Evolutionary conservation across 2,329 filamentous ascomycete species (phyloP), one percentile per base, ranked within the genome.

Genomic region (Aspergillus pseudonomiae): DNA sequence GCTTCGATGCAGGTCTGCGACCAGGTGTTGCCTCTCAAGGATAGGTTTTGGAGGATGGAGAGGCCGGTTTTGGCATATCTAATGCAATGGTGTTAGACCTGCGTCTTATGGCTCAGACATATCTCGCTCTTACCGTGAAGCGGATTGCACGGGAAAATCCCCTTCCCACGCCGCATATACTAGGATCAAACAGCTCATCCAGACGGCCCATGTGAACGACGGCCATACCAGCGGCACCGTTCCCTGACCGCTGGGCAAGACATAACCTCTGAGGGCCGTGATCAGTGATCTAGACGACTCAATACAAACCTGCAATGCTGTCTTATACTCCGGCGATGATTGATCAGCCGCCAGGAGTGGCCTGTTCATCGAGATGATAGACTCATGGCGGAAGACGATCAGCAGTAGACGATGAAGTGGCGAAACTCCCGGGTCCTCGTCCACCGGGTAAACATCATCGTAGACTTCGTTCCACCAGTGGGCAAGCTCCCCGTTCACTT

Each of bases 401-500:
- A 86, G 74, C 19, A 85, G 73, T 1, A 80, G 67, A 0, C 74
- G 74, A 48, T 85, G 82, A 11, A 74, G 71, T 30, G 78, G 60
- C 5, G 68, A 70, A 16, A 26, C 65, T 57, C 1, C 60, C 48
- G 36, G 21, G 16, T 66, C 59, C 26, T 30, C 19, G 1, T 76
- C 74, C 1, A 79, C 75, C 4, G 77, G 77, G 54, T 84, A 80
- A 0, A 81, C 77, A 0, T 80, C 78, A 19, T 84, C 82, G 57
- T 85, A 82, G 6, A 85, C 79, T 61, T 85, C 81, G 56, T 86
- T 86, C 70, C 82, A 83, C 83, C 83, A 86, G 48, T 82, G 81
- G 0, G 81, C 77, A 3, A 86, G 72, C 32, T 83, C 81, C 0
- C 82, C 81, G n/a, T 80, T 81, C 0, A 85, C 83, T 16, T 79